Evolutionary conservation across 306 rosid genomes (phyloP).

Genomic region (Cyamopsis tetragonoloba): DNA sequence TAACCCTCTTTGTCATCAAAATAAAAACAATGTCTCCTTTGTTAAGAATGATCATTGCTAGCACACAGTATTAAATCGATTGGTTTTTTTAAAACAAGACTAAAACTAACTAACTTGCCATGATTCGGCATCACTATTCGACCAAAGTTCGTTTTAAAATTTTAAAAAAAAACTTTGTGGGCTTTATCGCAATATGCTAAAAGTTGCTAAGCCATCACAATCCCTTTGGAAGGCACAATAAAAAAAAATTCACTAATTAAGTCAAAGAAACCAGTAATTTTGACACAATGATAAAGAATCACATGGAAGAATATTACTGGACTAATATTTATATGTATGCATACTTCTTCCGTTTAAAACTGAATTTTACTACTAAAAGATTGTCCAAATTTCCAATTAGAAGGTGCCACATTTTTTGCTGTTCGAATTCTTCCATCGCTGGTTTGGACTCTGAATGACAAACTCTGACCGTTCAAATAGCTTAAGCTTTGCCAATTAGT

Average conservation of each 20-base stretch:
- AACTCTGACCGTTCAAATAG: constrained; percentile 51
- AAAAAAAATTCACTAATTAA: background rate
- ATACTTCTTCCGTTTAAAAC: constrained; percentile 21
- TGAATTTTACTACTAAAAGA: constrained; percentile 37
- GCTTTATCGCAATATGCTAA: constrained; percentile 27
- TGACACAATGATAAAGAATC: background rate
- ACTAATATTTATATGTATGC: background rate
- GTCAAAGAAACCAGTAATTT: background rate
- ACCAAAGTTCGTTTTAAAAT: background rate
- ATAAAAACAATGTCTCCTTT: too few species aligned
- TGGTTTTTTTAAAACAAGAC: too few species aligned
- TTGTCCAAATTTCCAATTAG: constrained; percentile 57
- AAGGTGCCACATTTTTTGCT: constrained; percentile 39
- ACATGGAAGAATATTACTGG: background rate
- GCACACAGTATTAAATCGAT: too few species aligned
- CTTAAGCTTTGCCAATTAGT: constrained; percentile 51
- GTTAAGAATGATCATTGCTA: too few species aligned
- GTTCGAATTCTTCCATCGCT: constrained; percentile 32
- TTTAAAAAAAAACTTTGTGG: background rate
- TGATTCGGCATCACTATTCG: background rate
- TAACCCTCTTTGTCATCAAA: background rate
- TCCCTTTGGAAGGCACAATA: background rate
- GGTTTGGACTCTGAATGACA: constrained; percentile 54
- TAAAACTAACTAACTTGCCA: background rate
- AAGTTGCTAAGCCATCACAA: constrained; percentile 27